Evolutionary conservation across 129 eudicot species (phyloP).

Genomic region (Flaveria robusta): DNA sequence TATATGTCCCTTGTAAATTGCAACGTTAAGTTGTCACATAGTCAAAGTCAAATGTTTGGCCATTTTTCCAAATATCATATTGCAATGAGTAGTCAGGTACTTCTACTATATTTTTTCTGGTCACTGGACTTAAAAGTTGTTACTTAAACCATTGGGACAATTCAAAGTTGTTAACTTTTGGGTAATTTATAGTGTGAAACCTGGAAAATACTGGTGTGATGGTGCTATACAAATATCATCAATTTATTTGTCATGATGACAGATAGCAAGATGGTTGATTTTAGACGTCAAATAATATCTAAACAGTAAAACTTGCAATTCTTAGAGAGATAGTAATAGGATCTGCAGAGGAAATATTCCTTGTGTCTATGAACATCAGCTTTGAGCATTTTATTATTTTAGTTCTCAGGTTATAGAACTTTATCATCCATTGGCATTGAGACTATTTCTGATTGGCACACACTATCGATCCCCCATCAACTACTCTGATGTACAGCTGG

Average conservation of each 20-base stretch:
- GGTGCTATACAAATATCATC: neutral
- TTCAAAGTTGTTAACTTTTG: neutral
- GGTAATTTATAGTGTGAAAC: neutral
- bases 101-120: neutral
- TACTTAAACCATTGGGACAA: neutral
- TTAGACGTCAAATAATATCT: neutral
- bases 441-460: slow-evolving; percentile 87
- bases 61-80: neutral
- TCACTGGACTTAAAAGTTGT: neutral
- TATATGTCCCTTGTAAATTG: too few relatives aligned
- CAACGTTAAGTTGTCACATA: neutral
- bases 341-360: neutral
- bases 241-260: neutral
- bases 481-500: slow-evolving; percentile 80
- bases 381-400: slow-evolving; percentile 1
- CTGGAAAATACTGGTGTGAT: neutral
- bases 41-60: neutral
- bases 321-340: neutral
- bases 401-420: slow-evolving; percentile 74
- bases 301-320: neutral
- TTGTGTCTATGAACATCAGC: slow-evolving; percentile 9
- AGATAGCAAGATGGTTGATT: neutral
- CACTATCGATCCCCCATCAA: slow-evolving; percentile 94
- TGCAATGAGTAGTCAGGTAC: neutral
- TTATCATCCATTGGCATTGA: slow-evolving; percentile 92